These are phyloP conservation scores for Rhizopogon vinicolor DNA, from an alignment of 768 basidiomycete species.

Conservation along the genomic window DNA sequence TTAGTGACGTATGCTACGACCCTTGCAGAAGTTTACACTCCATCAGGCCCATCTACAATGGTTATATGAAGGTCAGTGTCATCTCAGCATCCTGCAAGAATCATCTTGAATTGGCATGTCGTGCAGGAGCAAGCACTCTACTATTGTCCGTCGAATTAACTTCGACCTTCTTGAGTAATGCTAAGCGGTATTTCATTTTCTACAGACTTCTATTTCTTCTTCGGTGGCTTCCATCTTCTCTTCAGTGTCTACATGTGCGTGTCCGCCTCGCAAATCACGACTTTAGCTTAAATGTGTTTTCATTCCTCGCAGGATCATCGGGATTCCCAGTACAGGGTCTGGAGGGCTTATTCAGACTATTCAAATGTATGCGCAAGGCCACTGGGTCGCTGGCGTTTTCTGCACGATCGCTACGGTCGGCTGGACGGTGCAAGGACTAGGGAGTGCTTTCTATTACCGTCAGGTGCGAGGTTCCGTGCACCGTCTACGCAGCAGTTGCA, in stretches of 20 bases:
- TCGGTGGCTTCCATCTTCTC: constrained; percentile 90
- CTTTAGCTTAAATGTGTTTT: constrained; percentile 21
- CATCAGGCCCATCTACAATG: constrained; percentile 89
- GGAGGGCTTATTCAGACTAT: constrained; percentile 95
- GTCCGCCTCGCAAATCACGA: constrained; percentile 6
- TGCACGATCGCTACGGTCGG: constrained; percentile 78
- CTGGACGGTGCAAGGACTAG: constrained; percentile 83
- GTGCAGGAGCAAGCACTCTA: constrained; percentile 86
- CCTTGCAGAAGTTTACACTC: constrained; percentile 6
- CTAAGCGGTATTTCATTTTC: constrained; percentile 6
- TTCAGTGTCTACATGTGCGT: constrained; percentile 90
- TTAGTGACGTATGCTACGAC: constrained; percentile 31
- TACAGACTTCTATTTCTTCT: constrained; percentile 93
- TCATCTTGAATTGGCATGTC: constrained; percentile 16
- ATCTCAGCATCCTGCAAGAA: constrained; percentile 15
- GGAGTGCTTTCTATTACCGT: constrained; percentile 76
- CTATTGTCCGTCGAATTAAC: constrained; percentile 62
- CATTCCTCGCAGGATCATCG: constrained; percentile 67
- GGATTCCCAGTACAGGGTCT: constrained; percentile 92
- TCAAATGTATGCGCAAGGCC: constrained; percentile 63
- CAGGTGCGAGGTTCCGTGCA: constrained; percentile 42
- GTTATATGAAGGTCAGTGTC: constrained; percentile 83
- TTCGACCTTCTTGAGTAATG: constrained; percentile 16
- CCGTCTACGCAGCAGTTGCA: constrained; percentile 10
- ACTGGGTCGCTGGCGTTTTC: constrained; percentile 78